These are phyloP conservation scores for Brachypodium distachyon DNA, from an alignment of 202 grass and related monocot species.

Conservation along the genomic window DNA sequence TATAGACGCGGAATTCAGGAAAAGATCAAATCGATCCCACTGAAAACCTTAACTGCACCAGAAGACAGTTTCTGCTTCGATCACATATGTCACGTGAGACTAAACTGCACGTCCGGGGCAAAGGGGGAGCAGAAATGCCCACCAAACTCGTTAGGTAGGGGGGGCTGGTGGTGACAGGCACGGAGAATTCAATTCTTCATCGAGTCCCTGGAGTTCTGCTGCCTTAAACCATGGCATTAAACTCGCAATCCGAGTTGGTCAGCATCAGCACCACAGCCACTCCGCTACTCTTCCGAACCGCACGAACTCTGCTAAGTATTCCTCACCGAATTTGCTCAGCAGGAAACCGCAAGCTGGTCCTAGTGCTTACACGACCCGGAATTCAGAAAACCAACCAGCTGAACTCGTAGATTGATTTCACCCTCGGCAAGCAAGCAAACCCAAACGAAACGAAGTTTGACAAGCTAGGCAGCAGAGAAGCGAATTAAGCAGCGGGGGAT, in stretches of 20 bases:
- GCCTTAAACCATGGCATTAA: constrained; percentile 19
- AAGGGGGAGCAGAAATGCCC: not conserved
- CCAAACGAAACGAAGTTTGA: not conserved
- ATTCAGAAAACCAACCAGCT: not conserved
- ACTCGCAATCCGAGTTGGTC: not conserved
- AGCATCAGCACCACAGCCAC: not conserved
- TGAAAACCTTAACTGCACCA: not conserved
- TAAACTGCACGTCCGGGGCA: not conserved
- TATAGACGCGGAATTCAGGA: not conserved
- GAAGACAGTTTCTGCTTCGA: not conserved
- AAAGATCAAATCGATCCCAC: not conserved
- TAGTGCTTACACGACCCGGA: too few relatives aligned
- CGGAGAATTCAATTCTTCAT: not conserved
- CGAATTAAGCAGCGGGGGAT: too few relatives aligned
- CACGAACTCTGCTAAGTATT: not conserved
- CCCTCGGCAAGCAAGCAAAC: too few relatives aligned
- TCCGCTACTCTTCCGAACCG: not conserved
- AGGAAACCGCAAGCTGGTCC: not conserved
- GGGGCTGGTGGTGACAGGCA: not conserved
- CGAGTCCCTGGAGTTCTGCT: not conserved
- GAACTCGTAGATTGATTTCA: not conserved
- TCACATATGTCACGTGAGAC: not conserved
- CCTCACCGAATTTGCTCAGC: not conserved
- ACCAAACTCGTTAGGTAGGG: constrained; percentile 8
- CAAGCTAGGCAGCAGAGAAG: not conserved